phyloP scores from a whole-genome alignment of 805 yeast species.

The Candida nanaspora region DNA sequence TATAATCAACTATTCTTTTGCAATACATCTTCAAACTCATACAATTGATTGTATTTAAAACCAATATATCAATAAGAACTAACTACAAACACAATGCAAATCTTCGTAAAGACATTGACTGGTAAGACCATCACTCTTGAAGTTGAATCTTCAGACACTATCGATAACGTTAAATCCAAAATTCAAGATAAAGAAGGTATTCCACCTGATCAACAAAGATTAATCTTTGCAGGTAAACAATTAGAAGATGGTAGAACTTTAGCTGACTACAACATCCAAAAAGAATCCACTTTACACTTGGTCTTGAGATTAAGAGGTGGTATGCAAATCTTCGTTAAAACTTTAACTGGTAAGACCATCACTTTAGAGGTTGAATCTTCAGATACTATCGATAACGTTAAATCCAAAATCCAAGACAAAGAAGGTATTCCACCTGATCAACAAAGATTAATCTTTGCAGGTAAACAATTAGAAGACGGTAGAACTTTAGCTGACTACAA shows the following conservation, averaged over 20 bases:
- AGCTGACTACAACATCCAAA: slow-evolving; percentile 62
- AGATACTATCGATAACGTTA: slow-evolving; percentile 37
- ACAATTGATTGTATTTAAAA: neutral
- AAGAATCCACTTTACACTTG: slow-evolving; percentile 32
- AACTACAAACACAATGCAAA: slow-evolving; percentile 47
- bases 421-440: slow-evolving; percentile 41
- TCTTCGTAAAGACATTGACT: slow-evolving; percentile 77
- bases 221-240: slow-evolving; percentile 37
- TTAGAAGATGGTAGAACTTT: slow-evolving; percentile 76
- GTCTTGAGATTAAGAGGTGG: slow-evolving; percentile 35
- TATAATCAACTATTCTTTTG: too few species aligned
- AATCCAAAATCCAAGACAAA: slow-evolving; percentile 36
- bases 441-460: slow-evolving; percentile 38
- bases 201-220: slow-evolving; percentile 36
- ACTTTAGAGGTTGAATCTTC: slow-evolving; percentile 47
- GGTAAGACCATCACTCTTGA: slow-evolving; percentile 95
- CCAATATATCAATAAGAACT: neutral
- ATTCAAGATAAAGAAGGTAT: slow-evolving; percentile 36
- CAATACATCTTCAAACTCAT: neutral
- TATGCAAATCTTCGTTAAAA: slow-evolving; percentile 89
- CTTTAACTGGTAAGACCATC: slow-evolving; percentile 85
- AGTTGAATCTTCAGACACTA: slow-evolving; percentile 48
- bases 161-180: slow-evolving; percentile 36
- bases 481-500: slow-evolving; percentile 89
- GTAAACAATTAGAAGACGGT: slow-evolving; percentile 53